Evolutionary conservation across 345 rosid species (phyloP), one percentile per base, ranked within the genome.

Genomic region (Murraya koenigii): DNA sequence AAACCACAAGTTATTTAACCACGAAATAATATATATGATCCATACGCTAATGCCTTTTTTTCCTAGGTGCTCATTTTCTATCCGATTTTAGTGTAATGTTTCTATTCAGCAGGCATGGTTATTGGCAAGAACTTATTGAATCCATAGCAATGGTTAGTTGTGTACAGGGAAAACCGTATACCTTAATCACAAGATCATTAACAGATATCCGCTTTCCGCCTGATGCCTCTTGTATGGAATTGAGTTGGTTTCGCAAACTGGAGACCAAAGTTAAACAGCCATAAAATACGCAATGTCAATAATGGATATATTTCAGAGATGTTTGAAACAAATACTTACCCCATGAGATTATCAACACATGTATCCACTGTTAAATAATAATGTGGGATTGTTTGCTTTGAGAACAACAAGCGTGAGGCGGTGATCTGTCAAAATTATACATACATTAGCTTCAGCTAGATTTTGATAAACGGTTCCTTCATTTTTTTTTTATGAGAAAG

Each of bases 161-260:
- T 63, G 54, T 38, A 32, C 64, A 63, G 33, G 23, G 13, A 71
- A 61, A 56, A 76, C 36, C 32, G 7, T 60, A 47, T 89, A 96
- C 99, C 98, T 96, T 96, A 77, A 96, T 95, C 44, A 96, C 98
- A 82, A 94, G 98, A 84, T 96, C 98, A 85, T 96, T 96, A 69
- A 96, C 77, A 17, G 99, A 96, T 81, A 96, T 85, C 71, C 95
- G 88, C 87, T 89, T 96, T 59, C 97, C 99, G 79, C 97, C 99
- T 22, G 91, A 89, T 83, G 91, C 90, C 82, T 92, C 97, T 90
- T 91, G 98, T 82, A 94, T 84, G 69, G 87, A 86, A 82, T 96
- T 96, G 59, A 96, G 91, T 55, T 89, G 89, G 82, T 86, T 85
- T 67, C 98, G 89, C 85, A 96, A 82, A 70, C 99, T 96, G 86